Base-by-base conservation (phyloP, 805 yeast genomes). In the Kazachstania taianensis region DNA sequence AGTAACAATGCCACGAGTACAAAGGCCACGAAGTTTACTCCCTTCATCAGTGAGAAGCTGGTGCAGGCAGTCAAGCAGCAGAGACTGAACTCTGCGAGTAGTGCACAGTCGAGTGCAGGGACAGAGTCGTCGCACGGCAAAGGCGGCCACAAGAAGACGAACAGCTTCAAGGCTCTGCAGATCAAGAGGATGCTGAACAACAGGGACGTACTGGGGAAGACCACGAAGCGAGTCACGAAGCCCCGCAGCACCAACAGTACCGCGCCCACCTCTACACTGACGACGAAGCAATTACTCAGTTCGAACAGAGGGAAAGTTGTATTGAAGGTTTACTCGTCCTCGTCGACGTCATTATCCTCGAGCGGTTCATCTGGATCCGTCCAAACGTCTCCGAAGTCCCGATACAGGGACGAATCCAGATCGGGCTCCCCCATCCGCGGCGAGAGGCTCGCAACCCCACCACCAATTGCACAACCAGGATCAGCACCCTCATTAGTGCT, bases 81-180 rank as follows among this genome's bases (percentile, higher is more conserved):
- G 32, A 31, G 38, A 28, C 20, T 19, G 10, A 26, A 13, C 18
- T 32, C 20, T 14, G 18, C 23, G 17, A 27, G 17, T 22, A 38
- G 27, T 18, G 15, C 24, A 10, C 17, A 27, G 15, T 10, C 13
- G 17, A 31, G 28, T 14, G 28, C 37, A 17, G 31, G 47, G 8
- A 26, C 29, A 2, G 13, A 3, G 9, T 3, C 29, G 9, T 10
- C 29, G n/a, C 22, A 14, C 10, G 16, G 22, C 16, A 20, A 8
- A 5, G 30, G 27, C 17, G 15, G 30, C 18, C 63, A 59, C 38
- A 57, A 52, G 39, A 59, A 59, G 36, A 55, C 60, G 3, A 57
- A 57, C 38, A 55, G 61, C 33, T 59, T 57, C 36, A 59, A 57
- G 41, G 62, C 62, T 2, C 41, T 57, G 36, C 57, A 57, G 41